Conservation (phyloP, 1,284 basidiomycete genomes). For the Ustilago cynodontis region DNA sequence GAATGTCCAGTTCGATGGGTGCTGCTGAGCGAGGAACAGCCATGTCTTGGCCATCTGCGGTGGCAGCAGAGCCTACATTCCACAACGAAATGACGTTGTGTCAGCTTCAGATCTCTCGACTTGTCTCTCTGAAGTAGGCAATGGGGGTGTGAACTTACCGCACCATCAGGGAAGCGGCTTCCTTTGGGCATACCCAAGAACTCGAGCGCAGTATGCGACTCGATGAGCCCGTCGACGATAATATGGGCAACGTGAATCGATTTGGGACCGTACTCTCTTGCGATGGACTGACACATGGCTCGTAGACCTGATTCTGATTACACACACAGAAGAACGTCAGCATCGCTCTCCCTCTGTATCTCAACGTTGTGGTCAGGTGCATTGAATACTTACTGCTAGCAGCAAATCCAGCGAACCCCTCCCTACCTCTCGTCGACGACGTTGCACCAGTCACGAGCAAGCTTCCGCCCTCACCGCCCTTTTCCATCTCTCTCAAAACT, state of each 20-base stretch:
- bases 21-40: slow-evolving; percentile 62
- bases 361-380: background rate
- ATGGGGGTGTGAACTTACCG: slow-evolving; percentile 27
- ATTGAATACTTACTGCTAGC: slow-evolving; percentile 42
- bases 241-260: slow-evolving; percentile 59
- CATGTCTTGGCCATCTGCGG: slow-evolving; percentile 63
- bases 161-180: slow-evolving; percentile 47
- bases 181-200: slow-evolving; percentile 50
- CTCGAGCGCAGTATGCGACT: slow-evolving; percentile 49
- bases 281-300: slow-evolving; percentile 55
- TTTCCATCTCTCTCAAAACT: slow-evolving; percentile 31
- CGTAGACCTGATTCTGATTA: slow-evolving; percentile 45
- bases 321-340: background rate
- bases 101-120: background rate
- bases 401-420: slow-evolving; percentile 59
- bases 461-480: slow-evolving; percentile 41
- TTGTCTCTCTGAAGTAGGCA: background rate
- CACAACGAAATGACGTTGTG: background rate
- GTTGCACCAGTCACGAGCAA: slow-evolving; percentile 62
- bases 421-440: slow-evolving; percentile 49
- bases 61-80: slow-evolving; percentile 43
- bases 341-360: background rate
- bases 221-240: slow-evolving; percentile 61
- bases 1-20: slow-evolving; percentile 53
- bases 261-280: slow-evolving; percentile 50